phyloP scores from a whole-genome alignment of 306 rosid genomes.

The Pueraria montana region DNA sequence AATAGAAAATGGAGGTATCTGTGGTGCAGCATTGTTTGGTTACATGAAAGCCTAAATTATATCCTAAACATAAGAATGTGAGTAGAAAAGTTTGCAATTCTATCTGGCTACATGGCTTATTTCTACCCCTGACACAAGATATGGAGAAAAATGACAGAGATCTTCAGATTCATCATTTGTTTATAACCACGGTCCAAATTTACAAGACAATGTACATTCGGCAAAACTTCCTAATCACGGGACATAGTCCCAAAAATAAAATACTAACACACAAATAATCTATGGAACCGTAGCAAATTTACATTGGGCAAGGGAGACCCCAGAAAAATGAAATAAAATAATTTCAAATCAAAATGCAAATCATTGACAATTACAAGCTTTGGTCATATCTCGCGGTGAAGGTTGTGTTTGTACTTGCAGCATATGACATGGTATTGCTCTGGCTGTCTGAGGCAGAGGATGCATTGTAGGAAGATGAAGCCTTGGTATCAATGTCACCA shows the following conservation, averaged over 20 bases:
- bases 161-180: background rate
- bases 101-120: too few relatives aligned
- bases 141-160: too few relatives aligned
- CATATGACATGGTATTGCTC: slow-evolving; percentile 54
- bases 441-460: slow-evolving; percentile 64
- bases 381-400: slow-evolving; percentile 55
- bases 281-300: slow-evolving; percentile 43
- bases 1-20: too few relatives aligned
- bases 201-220: slow-evolving; percentile 39
- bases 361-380: slow-evolving; percentile 42
- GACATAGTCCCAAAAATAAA: background rate
- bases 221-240: slow-evolving; percentile 28
- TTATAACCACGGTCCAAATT: slow-evolving; percentile 24
- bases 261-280: background rate
- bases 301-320: slow-evolving; percentile 46
- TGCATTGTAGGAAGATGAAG: slow-evolving; percentile 48
- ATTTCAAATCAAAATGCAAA: slow-evolving; percentile 28
- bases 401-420: slow-evolving; percentile 50
- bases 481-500: slow-evolving; percentile 28
- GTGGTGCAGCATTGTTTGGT: too few relatives aligned
- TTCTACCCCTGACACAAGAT: too few relatives aligned
- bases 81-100: too few relatives aligned
- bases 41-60: too few relatives aligned
- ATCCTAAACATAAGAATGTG: too few relatives aligned
- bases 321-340: slow-evolving; percentile 49